phyloP scores from a whole-genome alignment of 495 filamentous ascomycete species.

The Lophiostoma macrostomum region DNA sequence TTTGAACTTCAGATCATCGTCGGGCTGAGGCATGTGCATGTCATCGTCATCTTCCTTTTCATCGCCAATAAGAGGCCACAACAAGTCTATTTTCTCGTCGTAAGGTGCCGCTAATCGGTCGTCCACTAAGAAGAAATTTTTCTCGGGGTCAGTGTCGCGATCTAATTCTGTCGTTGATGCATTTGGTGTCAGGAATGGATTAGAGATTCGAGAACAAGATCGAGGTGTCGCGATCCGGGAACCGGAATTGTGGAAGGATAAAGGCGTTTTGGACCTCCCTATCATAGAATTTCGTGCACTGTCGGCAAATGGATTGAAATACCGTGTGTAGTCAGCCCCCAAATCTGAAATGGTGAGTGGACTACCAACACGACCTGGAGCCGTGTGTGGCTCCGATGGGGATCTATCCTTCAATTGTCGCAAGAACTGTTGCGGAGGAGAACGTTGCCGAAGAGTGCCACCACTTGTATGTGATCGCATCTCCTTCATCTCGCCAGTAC shows the following conservation, averaged over 20 bases:
- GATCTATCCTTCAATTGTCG: neutral
- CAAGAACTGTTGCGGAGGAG: slow-evolving; percentile 3
- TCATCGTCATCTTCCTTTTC: slow-evolving; percentile 51
- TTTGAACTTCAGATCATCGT: slow-evolving; percentile 47
- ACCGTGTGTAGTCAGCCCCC: slow-evolving; percentile 49
- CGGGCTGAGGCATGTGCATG: slow-evolving; percentile 47
- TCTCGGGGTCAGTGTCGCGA: slow-evolving; percentile 17
- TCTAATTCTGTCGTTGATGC: slow-evolving; percentile 28
- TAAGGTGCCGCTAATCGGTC: slow-evolving; percentile 43
- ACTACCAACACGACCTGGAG: neutral
- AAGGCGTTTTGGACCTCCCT: slow-evolving; percentile 18
- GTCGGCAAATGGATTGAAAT: slow-evolving; percentile 41
- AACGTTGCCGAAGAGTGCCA: neutral
- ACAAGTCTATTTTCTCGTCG: slow-evolving; percentile 35
- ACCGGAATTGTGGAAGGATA: slow-evolving; percentile 7
- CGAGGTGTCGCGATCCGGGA: slow-evolving; percentile 7
- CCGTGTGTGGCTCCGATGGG: neutral
- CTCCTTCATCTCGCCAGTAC: slow-evolving; percentile 1
- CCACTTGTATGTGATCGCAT: neutral
- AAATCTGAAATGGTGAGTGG: slow-evolving; percentile 42
- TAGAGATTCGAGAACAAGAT: neutral
- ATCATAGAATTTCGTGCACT: slow-evolving; percentile 23
- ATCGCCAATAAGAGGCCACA: slow-evolving; percentile 44
- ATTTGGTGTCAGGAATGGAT: slow-evolving; percentile 25
- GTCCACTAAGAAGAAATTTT: slow-evolving; percentile 40